These are phyloP conservation scores for Williopsis jadinii DNA, from an alignment of 1,139 yeast species.

Conservation along the genomic window DNA sequence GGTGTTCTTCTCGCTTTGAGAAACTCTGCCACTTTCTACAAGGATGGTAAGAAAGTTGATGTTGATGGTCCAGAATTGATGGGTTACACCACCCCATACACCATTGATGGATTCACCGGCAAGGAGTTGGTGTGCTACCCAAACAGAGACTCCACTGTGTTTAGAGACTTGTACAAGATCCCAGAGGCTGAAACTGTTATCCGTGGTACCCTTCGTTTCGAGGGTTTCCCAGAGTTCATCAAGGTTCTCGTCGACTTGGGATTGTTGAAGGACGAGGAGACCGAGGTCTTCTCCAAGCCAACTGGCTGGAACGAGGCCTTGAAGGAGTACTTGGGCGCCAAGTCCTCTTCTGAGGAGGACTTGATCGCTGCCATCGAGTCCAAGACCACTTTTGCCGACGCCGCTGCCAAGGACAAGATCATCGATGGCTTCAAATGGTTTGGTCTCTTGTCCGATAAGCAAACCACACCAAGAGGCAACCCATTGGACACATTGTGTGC, in stretches of 20 bases:
- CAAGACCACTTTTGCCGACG: slow-evolving; percentile 75
- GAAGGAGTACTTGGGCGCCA: slow-evolving; percentile 66
- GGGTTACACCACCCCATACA: slow-evolving; percentile 94
- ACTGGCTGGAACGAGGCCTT: slow-evolving; percentile 87
- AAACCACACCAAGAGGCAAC: slow-evolving; percentile 83
- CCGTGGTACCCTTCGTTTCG: slow-evolving; percentile 96
- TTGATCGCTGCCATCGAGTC: slow-evolving; percentile 67
- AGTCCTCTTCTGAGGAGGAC: slow-evolving; percentile 64
- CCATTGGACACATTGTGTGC: slow-evolving; percentile 96
- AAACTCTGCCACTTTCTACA: slow-evolving; percentile 86
- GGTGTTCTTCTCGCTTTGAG: slow-evolving; percentile 94
- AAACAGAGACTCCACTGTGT: slow-evolving; percentile 94
- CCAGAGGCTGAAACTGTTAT: slow-evolving; percentile 97
- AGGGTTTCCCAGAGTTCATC: slow-evolving; percentile 97
- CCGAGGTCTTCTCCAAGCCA: slow-evolving; percentile 49
- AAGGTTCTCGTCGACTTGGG: slow-evolving; percentile 94
- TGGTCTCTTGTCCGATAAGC: slow-evolving; percentile 75
- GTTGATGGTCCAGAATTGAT: slow-evolving; percentile 86
- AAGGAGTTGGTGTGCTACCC: slow-evolving; percentile 78
- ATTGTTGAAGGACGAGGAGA: slow-evolving; percentile 72
- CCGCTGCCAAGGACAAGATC: slow-evolving; percentile 79
- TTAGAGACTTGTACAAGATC: slow-evolving; percentile 83
- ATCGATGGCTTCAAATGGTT: slow-evolving; percentile 89
- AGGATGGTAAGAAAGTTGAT: slow-evolving; percentile 75
- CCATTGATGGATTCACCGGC: slow-evolving; percentile 84